Evolutionary conservation across 2,329 filamentous ascomycete species (phyloP), one percentile per base, ranked within the genome.

Genomic region (Trichophyton schoenleinii): DNA sequence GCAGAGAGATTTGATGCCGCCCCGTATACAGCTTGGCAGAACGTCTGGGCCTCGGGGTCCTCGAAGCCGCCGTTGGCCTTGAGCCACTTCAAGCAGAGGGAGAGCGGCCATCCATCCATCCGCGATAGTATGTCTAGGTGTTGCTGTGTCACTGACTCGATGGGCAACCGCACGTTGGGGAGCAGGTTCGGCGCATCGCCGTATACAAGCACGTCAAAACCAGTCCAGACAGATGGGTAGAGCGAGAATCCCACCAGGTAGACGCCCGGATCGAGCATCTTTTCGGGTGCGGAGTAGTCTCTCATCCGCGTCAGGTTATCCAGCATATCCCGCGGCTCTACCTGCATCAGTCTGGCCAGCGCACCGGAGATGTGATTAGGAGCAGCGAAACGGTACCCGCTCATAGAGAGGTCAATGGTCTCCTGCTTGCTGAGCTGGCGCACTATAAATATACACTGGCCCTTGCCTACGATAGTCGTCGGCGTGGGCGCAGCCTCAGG

Each of bases 371-470:
- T 86, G 63, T 90, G 84, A 61, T 81, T 80, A 11, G 85, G 74
- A 38, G 83, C 80, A 1, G 87, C 87, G 67, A 95, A 95, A n/a
- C 87, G 83, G 71, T 86, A 95, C 0, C 91, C 90, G 9, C 82
- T 77, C 0, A 88, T 83, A 64, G 86, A 81, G 13, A 95, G 79
- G 31, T 81, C 80, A 59, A 83, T 79, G 0, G 82, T 79, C 41
- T 91, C 87, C 0, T 80, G 76, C 38, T 78, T 77, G 38, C 74
- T 77, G 1, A 87, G 78, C 49, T 80, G 80, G 9, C 85, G 87
- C 4, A 91, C 86, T 8, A 95, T 80, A 67, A 95, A 91, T 71
- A 96, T 83, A 53, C 95, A 79, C 60, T 91, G 89, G 0, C 91
- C 90, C 63, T 84, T 85, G 3, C 87, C 87, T 42, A 84, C 80